phyloP scores from a whole-genome alignment of 2,329 filamentous ascomycete species.

The Sclerotinia trifoliorum region DNA sequence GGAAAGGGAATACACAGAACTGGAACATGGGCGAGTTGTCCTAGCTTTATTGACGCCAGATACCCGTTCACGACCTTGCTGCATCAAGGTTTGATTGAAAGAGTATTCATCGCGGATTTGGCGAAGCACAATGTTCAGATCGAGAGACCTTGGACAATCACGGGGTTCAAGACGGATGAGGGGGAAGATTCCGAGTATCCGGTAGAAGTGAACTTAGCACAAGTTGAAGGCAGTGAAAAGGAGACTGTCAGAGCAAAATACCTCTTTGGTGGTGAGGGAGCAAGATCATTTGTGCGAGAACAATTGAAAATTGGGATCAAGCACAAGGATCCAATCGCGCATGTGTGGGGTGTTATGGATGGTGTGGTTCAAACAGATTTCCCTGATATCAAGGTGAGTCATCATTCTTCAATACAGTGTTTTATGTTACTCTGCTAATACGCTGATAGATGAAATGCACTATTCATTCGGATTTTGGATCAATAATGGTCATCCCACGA shows the following conservation, averaged over 20 bases:
- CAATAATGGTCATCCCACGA: conserved; percentile 76
- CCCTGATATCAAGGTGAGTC: conserved; percentile 73
- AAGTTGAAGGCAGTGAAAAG: conserved; percentile 69
- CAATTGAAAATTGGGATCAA: conserved; percentile 69
- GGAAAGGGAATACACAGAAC: conserved; percentile 61
- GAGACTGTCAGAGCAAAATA: conserved; percentile 71
- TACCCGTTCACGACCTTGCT: conserved; percentile 70
- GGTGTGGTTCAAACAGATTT: conserved; percentile 71
- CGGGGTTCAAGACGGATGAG: conserved; percentile 59
- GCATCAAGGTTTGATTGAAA: conserved; percentile 70
- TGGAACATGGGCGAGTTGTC: conserved; percentile 82
- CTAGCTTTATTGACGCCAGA: conserved; percentile 73
- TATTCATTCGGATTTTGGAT: conserved; percentile 71
- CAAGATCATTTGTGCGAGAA: conserved; percentile 63
- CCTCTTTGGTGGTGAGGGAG: conserved; percentile 69
- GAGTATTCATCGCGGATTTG: conserved; percentile 66
- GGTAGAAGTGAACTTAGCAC: conserved; percentile 73
- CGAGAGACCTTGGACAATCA: conserved; percentile 65
- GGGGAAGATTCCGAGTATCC: conserved; percentile 64
- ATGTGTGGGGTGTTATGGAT: conserved; percentile 77
- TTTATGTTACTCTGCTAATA: conserved; percentile 47
- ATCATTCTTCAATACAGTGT: conserved; percentile 34
- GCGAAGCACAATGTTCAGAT: conserved; percentile 59
- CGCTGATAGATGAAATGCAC: conserved; percentile 64
- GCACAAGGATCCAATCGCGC: conserved; percentile 66